Percentiles rank a stretch among this genome's conserved stretches.
phyloP scores from a whole-genome alignment of 306 rosid species.

The Rubus idaeus region DNA sequence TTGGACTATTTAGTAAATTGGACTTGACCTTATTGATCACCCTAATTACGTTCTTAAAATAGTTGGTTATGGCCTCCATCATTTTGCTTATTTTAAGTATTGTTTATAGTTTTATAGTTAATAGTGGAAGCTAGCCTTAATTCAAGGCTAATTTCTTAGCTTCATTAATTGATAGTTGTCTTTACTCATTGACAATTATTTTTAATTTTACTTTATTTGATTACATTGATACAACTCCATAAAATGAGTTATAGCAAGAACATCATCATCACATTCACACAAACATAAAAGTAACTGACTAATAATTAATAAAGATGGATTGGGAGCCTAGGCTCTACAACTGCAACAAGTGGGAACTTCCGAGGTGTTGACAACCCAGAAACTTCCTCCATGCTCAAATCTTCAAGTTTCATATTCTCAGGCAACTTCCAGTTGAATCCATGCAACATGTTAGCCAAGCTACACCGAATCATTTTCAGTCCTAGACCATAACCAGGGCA shows the following conservation, averaged over 20 bases:
- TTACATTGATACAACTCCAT: background rate
- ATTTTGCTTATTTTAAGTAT: too few relatives aligned
- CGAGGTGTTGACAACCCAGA: constrained; percentile 19
- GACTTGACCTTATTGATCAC: too few relatives aligned
- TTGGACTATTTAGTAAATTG: too few relatives aligned
- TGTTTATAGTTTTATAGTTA: too few relatives aligned
- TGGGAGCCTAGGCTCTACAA: constrained; percentile 27
- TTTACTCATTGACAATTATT: too few relatives aligned
- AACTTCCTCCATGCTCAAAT: constrained; percentile 30
- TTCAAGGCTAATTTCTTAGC: background rate
- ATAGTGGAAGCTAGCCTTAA: background rate
- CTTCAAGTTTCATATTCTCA: constrained; percentile 1
- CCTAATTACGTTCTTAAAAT: too few relatives aligned
- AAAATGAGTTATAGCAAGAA: background rate
- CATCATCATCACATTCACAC: background rate
- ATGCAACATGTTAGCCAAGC: constrained; percentile 25
- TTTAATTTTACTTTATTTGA: background rate
- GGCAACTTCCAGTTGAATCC: constrained; percentile 27
- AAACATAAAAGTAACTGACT: background rate
- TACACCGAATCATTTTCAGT: background rate
- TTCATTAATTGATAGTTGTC: background rate
- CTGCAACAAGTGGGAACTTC: constrained; percentile 30
- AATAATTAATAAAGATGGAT: constrained; percentile 19
- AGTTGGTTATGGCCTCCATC: too few relatives aligned
- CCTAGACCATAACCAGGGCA: constrained; percentile 26